Base-by-base conservation (phyloP, 2,329 filamentous ascomycete genomes). In the Hymenoscyphus fructigenus region DNA sequence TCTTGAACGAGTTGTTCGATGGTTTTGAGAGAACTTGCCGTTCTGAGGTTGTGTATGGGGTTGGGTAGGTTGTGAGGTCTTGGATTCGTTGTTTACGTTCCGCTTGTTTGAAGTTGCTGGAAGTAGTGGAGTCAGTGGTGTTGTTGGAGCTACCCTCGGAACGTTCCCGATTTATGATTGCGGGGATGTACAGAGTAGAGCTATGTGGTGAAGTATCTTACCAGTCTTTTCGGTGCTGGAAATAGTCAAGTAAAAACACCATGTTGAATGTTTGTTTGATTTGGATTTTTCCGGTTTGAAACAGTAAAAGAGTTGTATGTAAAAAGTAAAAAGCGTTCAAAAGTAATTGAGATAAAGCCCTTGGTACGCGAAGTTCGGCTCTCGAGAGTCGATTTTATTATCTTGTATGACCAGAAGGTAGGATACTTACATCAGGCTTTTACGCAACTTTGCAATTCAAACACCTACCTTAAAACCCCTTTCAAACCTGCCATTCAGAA, bases 71-170 rank as follows among this genome's bases (percentile, higher is more conserved):
- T 1, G 83, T 77, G 0, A 97, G 85, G 5, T 83, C 83, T 41
- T 84, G 82, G 71, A 97, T 91, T 61, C 91, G 88, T 59, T 84
- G 79, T 17, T 83, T 80, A 50, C 94, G 89, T 76, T 96, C 88
- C 67, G 86, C 79, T 79, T 95, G 91, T 81, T 97, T 97, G 76
- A 86, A 84, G 71, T 87, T 83, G 80, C 92, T 97, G 73, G 20
- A 53, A 23, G 12, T 59, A 2, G 26, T n/a, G 6, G 32, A 68
- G 71, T 81, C 65, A 81, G 74, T 62, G 44, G 62, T 57, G 57
- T 55, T 36, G 57, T 57, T 28, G 17, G 20, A 53, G 47, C 7
- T 53, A 20, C 44, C 26, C 50, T 23, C 23, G 28, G 38, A 44
- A n/a, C 38, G 17, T n/a, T 44, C 47, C 47, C 47, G 20, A 53